Percentiles rank a stretch among this genome's conserved stretches.
Evolutionary conservation across 345 rosid genomes (phyloP).

Genomic region (Brassica napus): DNA sequence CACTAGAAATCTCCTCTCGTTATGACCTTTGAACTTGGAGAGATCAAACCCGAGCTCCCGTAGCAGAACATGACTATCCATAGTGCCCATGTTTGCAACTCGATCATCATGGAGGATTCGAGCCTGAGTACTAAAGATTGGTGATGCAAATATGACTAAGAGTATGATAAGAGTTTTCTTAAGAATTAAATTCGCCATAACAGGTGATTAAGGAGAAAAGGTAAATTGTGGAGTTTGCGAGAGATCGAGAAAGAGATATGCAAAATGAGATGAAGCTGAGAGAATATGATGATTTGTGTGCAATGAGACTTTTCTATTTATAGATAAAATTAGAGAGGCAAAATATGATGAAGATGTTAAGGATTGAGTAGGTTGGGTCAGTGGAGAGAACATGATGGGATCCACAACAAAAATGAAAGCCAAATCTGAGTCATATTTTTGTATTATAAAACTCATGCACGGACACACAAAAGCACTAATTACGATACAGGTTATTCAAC

Average conservation of each 20-base stretch:
- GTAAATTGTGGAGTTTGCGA: background rate
- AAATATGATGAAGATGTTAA: background rate
- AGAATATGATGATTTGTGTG: conserved; percentile 27
- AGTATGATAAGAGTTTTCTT: conserved; percentile 31
- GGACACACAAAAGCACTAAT: background rate
- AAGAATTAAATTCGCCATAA: conserved; percentile 34
- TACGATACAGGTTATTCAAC: conserved; percentile 19
- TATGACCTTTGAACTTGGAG: conserved; percentile 36
- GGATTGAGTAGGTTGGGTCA: conserved; percentile 28
- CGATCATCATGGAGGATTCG: conserved; percentile 33
- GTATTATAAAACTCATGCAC: conserved; percentile 27
- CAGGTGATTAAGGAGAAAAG: background rate
- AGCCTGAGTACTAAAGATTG: conserved; percentile 24
- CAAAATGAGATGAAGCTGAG: conserved; percentile 9
- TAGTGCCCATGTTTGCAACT: background rate
- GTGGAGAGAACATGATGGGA: conserved; percentile 40
- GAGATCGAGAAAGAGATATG: background rate
- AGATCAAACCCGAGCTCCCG: conserved; percentile 40
- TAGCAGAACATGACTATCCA: conserved; percentile 31
- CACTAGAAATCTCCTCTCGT: conserved; percentile 25
- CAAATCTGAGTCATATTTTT: conserved; percentile 6
- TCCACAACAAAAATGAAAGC: conserved; percentile 21
- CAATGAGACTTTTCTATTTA: conserved; percentile 31
- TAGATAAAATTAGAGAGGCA: conserved; percentile 21
- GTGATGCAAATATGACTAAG: conserved; percentile 30